phyloP scores from a whole-genome alignment of 371 early-diverging fungal genomes.

The Conidiobolus incongruus region DNA sequence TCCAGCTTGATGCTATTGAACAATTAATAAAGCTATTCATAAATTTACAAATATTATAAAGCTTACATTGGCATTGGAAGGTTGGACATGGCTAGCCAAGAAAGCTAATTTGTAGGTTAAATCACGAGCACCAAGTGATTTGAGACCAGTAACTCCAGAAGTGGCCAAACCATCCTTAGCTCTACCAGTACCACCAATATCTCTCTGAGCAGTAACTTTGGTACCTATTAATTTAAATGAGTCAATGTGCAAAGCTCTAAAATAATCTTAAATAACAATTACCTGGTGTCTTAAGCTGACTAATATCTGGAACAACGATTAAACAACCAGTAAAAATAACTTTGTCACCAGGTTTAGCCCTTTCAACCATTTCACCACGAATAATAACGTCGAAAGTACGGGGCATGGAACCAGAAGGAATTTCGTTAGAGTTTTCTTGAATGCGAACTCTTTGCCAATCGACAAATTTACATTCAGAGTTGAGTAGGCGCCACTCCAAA shows the following conservation, averaged over 20 bases:
- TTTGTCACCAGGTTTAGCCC: slow-evolving; percentile 94
- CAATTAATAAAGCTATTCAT: no score
- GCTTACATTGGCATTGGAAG: slow-evolving; percentile 21
- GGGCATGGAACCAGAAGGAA: slow-evolving; percentile 97
- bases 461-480: slow-evolving; percentile 75
- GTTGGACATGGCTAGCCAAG: slow-evolving; percentile 62
- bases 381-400: slow-evolving; percentile 94
- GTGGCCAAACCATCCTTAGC: slow-evolving; percentile 35
- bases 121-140: slow-evolving; percentile 77
- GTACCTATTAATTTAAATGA: slow-evolving; percentile 9
- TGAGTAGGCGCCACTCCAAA: slow-evolving; percentile 52
- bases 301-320: slow-evolving; percentile 87
- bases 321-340: slow-evolving; percentile 82
- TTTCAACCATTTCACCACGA: slow-evolving; percentile 87
- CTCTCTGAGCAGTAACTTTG: slow-evolving; percentile 34
- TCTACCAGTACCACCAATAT: slow-evolving; percentile 19
- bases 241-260: slow-evolving; percentile 3
- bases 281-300: slow-evolving; percentile 54
- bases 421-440: slow-evolving; percentile 95
- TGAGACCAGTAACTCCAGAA: slow-evolving; percentile 71
- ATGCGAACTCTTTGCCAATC: slow-evolving; percentile 98
- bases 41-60: not conserved
- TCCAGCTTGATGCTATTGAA: no score
- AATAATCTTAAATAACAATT: slow-evolving; percentile 17
- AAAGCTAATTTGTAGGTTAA: slow-evolving; percentile 80